Percentiles rank a stretch among this genome's conserved stretches.
These are phyloP conservation scores for Arthrobotrys musiformis DNA, from an alignment of 2,329 filamentous ascomycete species.

Conservation along the genomic window DNA sequence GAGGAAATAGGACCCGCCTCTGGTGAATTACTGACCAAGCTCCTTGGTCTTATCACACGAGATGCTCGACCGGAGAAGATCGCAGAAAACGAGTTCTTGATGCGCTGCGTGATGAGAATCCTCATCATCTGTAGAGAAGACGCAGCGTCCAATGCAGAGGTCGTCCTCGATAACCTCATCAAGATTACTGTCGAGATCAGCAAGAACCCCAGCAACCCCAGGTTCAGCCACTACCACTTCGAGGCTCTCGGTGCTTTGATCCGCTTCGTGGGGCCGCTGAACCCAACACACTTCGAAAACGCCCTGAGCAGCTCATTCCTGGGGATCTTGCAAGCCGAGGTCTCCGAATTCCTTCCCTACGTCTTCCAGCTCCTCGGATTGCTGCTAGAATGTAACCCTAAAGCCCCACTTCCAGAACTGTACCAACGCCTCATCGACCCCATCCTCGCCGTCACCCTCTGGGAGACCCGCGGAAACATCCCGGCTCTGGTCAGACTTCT, in stretches of 20 bases:
- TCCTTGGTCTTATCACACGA: conserved; percentile 91
- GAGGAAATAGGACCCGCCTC: conserved; percentile 82
- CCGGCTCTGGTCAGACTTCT: conserved; percentile 88
- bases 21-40: conserved; percentile 85
- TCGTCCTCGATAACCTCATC: conserved; percentile 83
- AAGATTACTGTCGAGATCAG: conserved; percentile 92
- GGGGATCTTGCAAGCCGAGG: conserved; percentile 62
- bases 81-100: conserved; percentile 98
- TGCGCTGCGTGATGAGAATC: conserved; percentile 98
- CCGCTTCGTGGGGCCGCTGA: conserved; percentile 75
- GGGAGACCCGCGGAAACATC: conserved; percentile 92
- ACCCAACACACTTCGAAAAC: conserved; percentile 79
- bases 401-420: conserved; percentile 79
- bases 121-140: conserved; percentile 91
- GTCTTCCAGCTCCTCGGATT: conserved; percentile 95
- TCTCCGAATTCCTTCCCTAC: conserved; percentile 88
- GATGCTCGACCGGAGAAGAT: conserved; percentile 87
- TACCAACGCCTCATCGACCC: conserved; percentile 83
- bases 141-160: conserved; percentile 77
- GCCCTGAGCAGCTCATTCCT: conserved; percentile 86
- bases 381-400: conserved; percentile 84
- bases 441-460: conserved; percentile 81
- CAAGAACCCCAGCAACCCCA: conserved; percentile 93
- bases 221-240: conserved; percentile 99
- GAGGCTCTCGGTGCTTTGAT: conserved; percentile 92